phyloP scores from a whole-genome alignment of 2,329 filamentous ascomycete genomes.

The Coniochaeta sp. region DNA sequence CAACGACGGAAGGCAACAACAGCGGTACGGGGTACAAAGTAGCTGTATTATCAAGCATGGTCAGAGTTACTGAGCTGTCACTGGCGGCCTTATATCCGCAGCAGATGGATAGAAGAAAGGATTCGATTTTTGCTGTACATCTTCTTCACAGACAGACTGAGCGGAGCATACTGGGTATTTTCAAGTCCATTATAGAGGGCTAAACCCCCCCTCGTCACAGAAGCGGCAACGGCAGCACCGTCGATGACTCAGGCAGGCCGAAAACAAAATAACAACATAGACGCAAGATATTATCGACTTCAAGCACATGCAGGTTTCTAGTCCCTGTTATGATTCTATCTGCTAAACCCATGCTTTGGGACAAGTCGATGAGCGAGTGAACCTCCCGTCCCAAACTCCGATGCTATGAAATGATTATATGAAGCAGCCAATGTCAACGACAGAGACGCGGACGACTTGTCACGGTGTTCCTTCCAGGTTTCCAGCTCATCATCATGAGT shows the following conservation, averaged over 20 bases:
- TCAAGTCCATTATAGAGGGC: no score
- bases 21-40: no score
- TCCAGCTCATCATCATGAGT: background rate
- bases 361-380: constrained; percentile 2
- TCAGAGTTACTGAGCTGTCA: no score
- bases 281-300: background rate
- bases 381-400: constrained; percentile 1
- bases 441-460: background rate
- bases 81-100: no score
- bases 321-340: background rate
- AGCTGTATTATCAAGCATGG: no score
- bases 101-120: no score
- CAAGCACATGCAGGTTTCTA: background rate
- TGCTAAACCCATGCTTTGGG: background rate
- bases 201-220: no score
- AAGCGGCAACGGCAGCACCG: no score
- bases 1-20: background rate
- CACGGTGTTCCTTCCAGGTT: background rate
- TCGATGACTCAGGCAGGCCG: background rate
- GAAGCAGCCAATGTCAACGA: background rate
- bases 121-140: no score
- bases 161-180: no score
- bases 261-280: background rate
- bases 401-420: constrained; percentile 3
- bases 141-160: no score